Percentiles rank a stretch among this genome's conserved stretches.
These are phyloP conservation scores for Euclidium syriacum DNA, from an alignment of 345 rosid genomes.

Conservation along the genomic window DNA sequence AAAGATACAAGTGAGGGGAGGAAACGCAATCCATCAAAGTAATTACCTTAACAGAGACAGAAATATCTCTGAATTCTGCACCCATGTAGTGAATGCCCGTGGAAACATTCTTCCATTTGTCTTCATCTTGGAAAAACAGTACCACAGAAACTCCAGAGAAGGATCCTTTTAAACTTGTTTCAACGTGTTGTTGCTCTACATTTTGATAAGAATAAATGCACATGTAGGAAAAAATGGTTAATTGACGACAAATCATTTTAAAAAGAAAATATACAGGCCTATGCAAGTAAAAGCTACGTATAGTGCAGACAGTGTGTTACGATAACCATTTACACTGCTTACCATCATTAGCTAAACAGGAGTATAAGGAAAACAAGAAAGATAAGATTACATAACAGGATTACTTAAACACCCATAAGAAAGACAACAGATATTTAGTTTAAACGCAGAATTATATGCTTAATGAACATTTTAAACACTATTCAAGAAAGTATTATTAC, in stretches of 20 bases:
- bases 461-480: constrained; percentile 14
- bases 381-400: constrained; percentile 1
- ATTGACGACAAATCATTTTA: constrained; percentile 6
- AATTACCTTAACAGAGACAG: constrained; percentile 69
- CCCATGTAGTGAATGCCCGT: constrained; percentile 53
- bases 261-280: constrained; percentile 3
- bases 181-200: constrained; percentile 80
- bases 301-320: constrained; percentile 6
- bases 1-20: constrained; percentile 13
- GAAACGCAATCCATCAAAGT: constrained; percentile 17
- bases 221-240: background rate
- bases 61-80: constrained; percentile 57
- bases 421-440: background rate
- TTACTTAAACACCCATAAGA: background rate
- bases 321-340: background rate
- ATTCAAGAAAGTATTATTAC: constrained; percentile 32
- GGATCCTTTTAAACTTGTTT: constrained; percentile 58
- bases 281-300: background rate
- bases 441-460: constrained; percentile 13
- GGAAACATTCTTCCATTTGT: constrained; percentile 30
- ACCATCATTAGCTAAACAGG: background rate
- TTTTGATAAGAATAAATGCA: constrained; percentile 16
- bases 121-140: constrained; percentile 64
- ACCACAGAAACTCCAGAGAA: constrained; percentile 64
- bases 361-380: constrained; percentile 1